Conservation (phyloP, 2,329 filamentous ascomycete species). For the Aureobasidium musti region DNA sequence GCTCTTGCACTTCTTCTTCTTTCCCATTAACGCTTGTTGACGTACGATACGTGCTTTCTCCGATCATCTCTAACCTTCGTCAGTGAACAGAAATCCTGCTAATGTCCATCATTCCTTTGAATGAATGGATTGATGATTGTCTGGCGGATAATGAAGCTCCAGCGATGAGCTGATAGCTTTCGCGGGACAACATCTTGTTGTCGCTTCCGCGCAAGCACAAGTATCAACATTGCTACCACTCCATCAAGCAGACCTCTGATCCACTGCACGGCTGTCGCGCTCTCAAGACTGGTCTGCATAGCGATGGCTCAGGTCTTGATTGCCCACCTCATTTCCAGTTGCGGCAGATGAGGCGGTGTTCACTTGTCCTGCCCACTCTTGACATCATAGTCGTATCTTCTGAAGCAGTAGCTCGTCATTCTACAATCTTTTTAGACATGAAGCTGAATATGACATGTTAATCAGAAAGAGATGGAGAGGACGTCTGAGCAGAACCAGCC, state of each 20-base stretch:
- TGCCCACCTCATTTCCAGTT: too few species aligned
- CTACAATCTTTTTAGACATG: neutral
- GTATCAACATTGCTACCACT: neutral
- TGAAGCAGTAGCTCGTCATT: neutral
- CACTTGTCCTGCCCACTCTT: too few species aligned
- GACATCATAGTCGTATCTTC: neutral
- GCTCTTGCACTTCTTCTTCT: neutral
- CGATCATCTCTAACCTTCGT: neutral
- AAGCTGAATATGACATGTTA: neutral
- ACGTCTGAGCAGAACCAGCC: neutral
- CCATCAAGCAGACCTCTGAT: neutral
- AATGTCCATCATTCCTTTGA: too few species aligned
- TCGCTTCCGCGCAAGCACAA: neutral
- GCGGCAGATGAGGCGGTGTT: too few species aligned
- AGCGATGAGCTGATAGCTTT: neutral
- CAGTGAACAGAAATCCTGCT: too few species aligned
- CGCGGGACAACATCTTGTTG: too few species aligned
- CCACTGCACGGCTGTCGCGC: neutral
- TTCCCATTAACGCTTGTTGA: neutral
- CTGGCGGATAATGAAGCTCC: too few species aligned
- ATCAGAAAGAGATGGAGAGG: neutral
- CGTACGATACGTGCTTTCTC: neutral
- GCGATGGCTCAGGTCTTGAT: too few species aligned
- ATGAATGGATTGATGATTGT: neutral
- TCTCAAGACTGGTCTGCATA: neutral